Percentiles rank a stretch among this genome's conserved stretches.
Evolutionary conservation across 805 yeast species (phyloP).

Genomic region (Torulaspora quercuum): DNA sequence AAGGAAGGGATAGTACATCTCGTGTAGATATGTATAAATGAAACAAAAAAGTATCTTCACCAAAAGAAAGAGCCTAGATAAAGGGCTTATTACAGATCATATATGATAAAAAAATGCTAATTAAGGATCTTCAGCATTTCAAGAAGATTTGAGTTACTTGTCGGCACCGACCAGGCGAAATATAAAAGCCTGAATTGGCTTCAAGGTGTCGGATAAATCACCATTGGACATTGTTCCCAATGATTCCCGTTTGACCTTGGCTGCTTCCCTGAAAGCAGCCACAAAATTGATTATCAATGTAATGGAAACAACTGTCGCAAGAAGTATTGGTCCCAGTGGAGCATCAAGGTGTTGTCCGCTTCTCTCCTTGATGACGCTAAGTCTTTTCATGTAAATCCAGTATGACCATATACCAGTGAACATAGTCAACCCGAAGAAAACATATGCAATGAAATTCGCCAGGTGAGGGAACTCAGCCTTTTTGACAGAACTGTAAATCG

Average conservation of each 20-base stretch:
- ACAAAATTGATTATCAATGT: constrained; percentile 71
- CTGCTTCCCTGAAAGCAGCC: constrained; percentile 53
- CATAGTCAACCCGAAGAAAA: constrained; percentile 75
- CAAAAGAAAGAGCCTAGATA: no score
- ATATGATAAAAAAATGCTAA: not conserved
- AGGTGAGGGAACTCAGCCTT: constrained; percentile 59
- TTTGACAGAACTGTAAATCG: constrained; percentile 72
- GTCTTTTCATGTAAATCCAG: constrained; percentile 64
- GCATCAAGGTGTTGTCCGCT: constrained; percentile 87
- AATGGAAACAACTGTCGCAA: constrained; percentile 63
- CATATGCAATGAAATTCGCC: constrained; percentile 70
- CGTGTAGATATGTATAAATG: no score
- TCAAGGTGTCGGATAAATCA: constrained; percentile 22
- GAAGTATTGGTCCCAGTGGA: constrained; percentile 80
- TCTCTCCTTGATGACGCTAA: constrained; percentile 70
- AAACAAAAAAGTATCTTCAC: no score
- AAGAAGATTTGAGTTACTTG: constrained; percentile 1
- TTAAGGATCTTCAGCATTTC: not conserved
- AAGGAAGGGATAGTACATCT: no score
- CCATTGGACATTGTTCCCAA: constrained; percentile 21
- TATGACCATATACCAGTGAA: constrained; percentile 91
- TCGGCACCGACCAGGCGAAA: constrained; percentile 38
- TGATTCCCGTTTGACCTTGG: constrained; percentile 16
- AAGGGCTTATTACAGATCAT: constrained; percentile 2
- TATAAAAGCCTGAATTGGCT: constrained; percentile 31